Base-by-base conservation (phyloP, 177 flowering plant species). In the Vitis hybrid region DNA sequence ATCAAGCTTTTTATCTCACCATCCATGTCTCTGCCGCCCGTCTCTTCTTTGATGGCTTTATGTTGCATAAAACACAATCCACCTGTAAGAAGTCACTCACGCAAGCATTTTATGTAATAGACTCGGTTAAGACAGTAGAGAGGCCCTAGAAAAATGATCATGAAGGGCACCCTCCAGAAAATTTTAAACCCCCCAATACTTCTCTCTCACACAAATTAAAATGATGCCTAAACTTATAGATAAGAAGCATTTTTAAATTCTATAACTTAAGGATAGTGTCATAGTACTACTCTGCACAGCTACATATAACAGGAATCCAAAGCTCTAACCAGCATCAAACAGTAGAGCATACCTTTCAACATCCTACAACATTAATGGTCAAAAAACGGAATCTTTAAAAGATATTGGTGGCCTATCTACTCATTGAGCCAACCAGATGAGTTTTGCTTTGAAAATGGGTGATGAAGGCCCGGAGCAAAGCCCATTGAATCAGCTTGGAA, bases 361-460 rank as follows among this genome's bases (percentile, higher is more conserved):
- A 54, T 1, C 14, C 14, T 14, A 54, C 17, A 13, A n/a, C 56
- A 54, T 54, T 54, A 13, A 13, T 14, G n/a, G 3, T 59, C 1
- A 59, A 26, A 59, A 18, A 59, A 7, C 6, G 14, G 34, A 21
- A 59, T 17, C 4, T 59, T 23, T 11, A 8, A 59, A 26, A 62
- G 45, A 26, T 1, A 6, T 18, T 54, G 67, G 32, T 45, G 7
- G 19, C 26, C 51, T 68, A 40, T 13, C 64, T 79, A 82, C 76
- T 71, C 92, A 52, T 88, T 79, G n/a, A 85, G 81, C 91, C 93
- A 91, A 13, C 91, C 91, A 2, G 89, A 79, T 2, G 91, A 83
- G 61, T 57, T 64, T 0, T 78, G 74, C 21, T 66, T 67, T 0
- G 85, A 52, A 66, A 69, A 84, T 4, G 78, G 72, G 11, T 34